Evolutionary conservation across 768 basidiomycete species (phyloP), one percentile per base, ranked within the genome.

Genomic region (Tulasnella sp.): DNA sequence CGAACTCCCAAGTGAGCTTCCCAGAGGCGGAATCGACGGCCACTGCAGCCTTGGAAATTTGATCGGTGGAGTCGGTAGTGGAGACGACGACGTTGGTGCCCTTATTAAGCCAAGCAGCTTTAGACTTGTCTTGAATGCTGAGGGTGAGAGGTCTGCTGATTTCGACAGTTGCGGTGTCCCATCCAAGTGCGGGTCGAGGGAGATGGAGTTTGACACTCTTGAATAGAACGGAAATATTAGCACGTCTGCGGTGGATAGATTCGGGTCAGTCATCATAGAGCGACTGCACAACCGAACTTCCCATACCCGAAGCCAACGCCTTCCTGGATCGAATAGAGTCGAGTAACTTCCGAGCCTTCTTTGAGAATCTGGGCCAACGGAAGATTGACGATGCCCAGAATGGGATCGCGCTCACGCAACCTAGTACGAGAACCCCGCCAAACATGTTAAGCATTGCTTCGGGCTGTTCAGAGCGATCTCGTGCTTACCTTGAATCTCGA

Each of bases 91-190:
- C 48, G 46, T 75, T 90, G 83, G 0, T 88, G 84, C 6, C 86
- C 84, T 80, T 77, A 1, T 37, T 24, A 41, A 42, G 34, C 34
- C 75, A 50, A 34, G 34, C 34, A 37, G 76, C 44, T 31, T 69
- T 77, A 83, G 83, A 78, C 83, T 83, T 75, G 81, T 58, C 37
- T 82, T 80, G 75, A 14, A 86, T 82, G 42, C 85, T 84, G 73
- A 88, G 80, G 20, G 76, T 80, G 81, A 88, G 85, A 41, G 85
- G 83, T 3, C 81, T 78, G 2, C 82, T 82, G 72, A 89, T 80
- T 81, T 92, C 91, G 60, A 94, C 88, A 0, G 92, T 93, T 48
- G 91, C 92, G 12, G 92, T 89, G 75, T 93, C 92, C 90, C 92
- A 93, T 9, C 93, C 93, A 18, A 88, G 86, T 58, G 93, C 87